A percentile compares a stretch with the other conserved stretches of the same genome.
Evolutionary conservation across 306 rosid genomes (phyloP).

Genomic region (Acacia melanoxylon): DNA sequence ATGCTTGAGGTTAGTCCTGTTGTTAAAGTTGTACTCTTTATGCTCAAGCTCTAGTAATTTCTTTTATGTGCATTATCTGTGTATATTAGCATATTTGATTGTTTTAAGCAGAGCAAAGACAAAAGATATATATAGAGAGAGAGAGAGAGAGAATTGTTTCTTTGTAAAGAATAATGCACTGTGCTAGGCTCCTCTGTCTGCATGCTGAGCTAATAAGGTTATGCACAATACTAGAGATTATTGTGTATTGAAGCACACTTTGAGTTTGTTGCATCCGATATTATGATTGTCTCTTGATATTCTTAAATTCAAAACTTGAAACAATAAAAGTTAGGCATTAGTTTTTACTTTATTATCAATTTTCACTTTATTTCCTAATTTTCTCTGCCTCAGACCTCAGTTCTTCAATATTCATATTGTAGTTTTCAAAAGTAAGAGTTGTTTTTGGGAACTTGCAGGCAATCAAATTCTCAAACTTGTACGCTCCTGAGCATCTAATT

Average conservation of each 20-base stretch:
- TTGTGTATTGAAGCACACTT: neutral
- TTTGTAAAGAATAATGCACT: slow-evolving; percentile 1
- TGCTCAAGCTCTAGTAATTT: neutral
- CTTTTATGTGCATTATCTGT: neutral
- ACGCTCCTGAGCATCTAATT: slow-evolving; percentile 96
- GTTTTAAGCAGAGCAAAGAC: neutral
- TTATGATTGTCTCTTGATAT: slow-evolving; percentile 4
- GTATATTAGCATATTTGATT: neutral
- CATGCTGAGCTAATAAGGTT: neutral
- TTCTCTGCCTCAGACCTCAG: slow-evolving; percentile 20
- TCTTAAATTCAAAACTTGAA: neutral
- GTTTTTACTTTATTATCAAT: slow-evolving; percentile 4
- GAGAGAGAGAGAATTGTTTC: neutral
- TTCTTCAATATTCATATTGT: neutral
- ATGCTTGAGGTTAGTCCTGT: slow-evolving; percentile 81
- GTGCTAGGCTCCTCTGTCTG: neutral
- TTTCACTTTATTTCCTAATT: neutral
- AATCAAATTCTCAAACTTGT: slow-evolving; percentile 81
- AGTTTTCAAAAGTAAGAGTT: slow-evolving; percentile 22
- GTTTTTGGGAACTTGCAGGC: slow-evolving; percentile 64
- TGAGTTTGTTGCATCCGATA: neutral
- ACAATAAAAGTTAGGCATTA: neutral
- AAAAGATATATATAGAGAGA: neutral
- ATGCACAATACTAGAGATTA: neutral
- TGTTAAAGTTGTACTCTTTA: slow-evolving; percentile 13